Base-by-base conservation (phyloP, 441 rosid species). In the Pelargonium cotyledonis region DNA sequence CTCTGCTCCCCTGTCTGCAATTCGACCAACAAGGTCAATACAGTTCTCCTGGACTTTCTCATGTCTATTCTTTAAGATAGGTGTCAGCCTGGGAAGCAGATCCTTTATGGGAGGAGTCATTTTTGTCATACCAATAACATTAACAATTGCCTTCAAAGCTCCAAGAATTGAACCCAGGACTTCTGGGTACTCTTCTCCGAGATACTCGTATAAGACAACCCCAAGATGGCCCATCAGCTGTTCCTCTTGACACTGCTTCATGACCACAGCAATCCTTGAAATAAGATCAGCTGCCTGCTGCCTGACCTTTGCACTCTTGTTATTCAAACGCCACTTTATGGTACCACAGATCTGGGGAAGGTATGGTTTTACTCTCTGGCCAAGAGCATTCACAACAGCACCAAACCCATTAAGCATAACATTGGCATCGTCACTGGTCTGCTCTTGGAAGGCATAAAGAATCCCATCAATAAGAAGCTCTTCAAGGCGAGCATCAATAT, bases 261-360 rank as follows among this genome's bases (percentile, higher is more conserved):
- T 94, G 31, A 94, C 94, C 75, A 94, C 96, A 67, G 95, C 99
- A 58, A 94, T 88, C 75, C 97, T 85, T 31, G 96, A 89, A 73
- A 94, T 94, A 67, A 94, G 96, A 84, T 94, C 97, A 8, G 99
- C 99, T 0, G 99, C 96, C 77, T 94, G 99, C 72, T 94, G 97
- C 75, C 99, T 85, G 57, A 94, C 97, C 83, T 94, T 94, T 15
- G 99, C 97, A 68, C 96, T 89, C 83, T 91, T 91, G 90, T 90
- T 89, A 83, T 91, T 91, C 85, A 94, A 65, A n/a, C 99, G 91
- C 99, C 99, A 94, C 84, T 94, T 94, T 64, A 94, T 91, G 73
- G 99, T 91, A 83, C 97, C 99, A 80, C 99, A 94, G 49, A 94
- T 91, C 86, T 91, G 99, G 29, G 99, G 99, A 80, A 94, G 96